phyloP scores from a whole-genome alignment of 768 basidiomycete genomes.

The Chalciporus sphaerocephalus region DNA sequence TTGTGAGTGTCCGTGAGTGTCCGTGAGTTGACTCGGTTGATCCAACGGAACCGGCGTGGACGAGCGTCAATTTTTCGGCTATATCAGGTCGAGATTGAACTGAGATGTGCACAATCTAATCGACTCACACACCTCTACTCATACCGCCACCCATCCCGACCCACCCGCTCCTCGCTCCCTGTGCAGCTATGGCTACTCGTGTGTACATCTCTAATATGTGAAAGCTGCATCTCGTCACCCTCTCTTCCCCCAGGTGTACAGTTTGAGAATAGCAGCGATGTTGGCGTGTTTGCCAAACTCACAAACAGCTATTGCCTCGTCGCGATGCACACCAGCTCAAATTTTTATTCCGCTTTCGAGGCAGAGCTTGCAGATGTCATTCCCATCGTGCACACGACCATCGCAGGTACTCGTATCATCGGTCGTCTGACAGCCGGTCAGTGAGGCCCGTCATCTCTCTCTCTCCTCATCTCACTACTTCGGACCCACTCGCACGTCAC shows the following conservation, averaged over 20 bases:
- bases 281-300: constrained; percentile 96
- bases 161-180: background rate
- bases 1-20: background rate
- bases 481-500: background rate
- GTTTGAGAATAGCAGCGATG: constrained; percentile 91
- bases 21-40: too few relatives aligned
- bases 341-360: constrained; percentile 98
- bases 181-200: constrained; percentile 63
- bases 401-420: constrained; percentile 90
- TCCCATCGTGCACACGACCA: constrained; percentile 94
- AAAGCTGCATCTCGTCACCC: background rate
- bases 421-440: constrained; percentile 89
- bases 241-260: constrained; percentile 60
- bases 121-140: background rate
- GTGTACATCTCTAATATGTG: constrained; percentile 20
- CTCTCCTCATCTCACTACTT: background rate
- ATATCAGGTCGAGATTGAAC: background rate
- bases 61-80: too few relatives aligned
- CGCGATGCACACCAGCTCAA: constrained; percentile 90
- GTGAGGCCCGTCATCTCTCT: background rate
- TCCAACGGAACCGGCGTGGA: too few relatives aligned
- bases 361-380: constrained; percentile 88
- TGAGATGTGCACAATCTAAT: too few relatives aligned
- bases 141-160: background rate
- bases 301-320: constrained; percentile 97